A percentile compares a stretch with the other conserved stretches of the same genome.
phyloP scores from a whole-genome alignment of 768 basidiomycete species.

The Strobilomyces confusus region DNA sequence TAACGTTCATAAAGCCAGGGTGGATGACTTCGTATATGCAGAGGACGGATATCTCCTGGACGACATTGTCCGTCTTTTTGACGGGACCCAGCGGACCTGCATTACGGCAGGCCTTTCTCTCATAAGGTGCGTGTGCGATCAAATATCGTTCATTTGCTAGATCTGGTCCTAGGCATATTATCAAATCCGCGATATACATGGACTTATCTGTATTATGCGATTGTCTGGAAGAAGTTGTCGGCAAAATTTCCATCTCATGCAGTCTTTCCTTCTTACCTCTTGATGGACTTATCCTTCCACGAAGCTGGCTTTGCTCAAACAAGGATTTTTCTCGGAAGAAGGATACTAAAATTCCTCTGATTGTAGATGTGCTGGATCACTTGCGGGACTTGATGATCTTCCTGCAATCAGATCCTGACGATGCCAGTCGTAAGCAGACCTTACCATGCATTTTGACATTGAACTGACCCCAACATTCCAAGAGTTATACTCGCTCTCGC shows the following conservation, averaged over 20 bases:
- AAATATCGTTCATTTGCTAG: slow-evolving; percentile 21
- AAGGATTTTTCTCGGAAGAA: slow-evolving; percentile 14
- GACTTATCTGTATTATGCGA: slow-evolving; percentile 49
- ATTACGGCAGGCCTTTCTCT: slow-evolving; percentile 36
- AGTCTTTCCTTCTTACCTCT: slow-evolving; percentile 25
- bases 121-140: slow-evolving; percentile 32
- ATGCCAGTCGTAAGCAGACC: slow-evolving; percentile 22
- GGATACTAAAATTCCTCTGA: slow-evolving; percentile 38
- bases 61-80: slow-evolving; percentile 30
- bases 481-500: slow-evolving; percentile 5
- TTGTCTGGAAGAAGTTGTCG: slow-evolving; percentile 46
- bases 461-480: not conserved
- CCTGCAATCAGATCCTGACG: slow-evolving; percentile 24
- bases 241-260: slow-evolving; percentile 36
- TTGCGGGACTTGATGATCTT: slow-evolving; percentile 27
- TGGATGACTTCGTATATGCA: slow-evolving; percentile 9
- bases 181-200: slow-evolving; percentile 35
- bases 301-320: slow-evolving; percentile 42
- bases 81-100: slow-evolving; percentile 25
- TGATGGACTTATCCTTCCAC: slow-evolving; percentile 50
- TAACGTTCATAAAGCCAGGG: slow-evolving; percentile 9
- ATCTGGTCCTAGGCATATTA: slow-evolving; percentile 38
- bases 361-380: slow-evolving; percentile 19
- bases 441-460: not conserved
- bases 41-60: slow-evolving; percentile 27